These are phyloP conservation scores for Peronospora tabacina DNA, from an alignment of 352 stramenopile genomes.

Conservation along the genomic window DNA sequence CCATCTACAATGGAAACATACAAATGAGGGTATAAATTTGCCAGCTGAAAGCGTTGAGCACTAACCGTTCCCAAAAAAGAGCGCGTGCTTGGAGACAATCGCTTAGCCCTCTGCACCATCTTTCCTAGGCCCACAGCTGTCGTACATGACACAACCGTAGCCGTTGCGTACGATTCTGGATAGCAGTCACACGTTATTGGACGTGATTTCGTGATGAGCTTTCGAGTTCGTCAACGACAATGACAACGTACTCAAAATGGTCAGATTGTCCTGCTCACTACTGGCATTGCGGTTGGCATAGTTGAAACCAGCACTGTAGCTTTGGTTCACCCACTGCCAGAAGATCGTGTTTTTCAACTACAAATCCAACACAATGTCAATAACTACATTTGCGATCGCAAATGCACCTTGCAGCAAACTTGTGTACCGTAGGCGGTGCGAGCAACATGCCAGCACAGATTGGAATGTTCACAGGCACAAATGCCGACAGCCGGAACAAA, in stretches of 20 bases:
- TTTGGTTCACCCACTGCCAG: slow-evolving; percentile 87
- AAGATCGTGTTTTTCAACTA: slow-evolving; percentile 77
- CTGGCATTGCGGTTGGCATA: slow-evolving; percentile 85
- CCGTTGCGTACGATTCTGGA: slow-evolving; percentile 70
- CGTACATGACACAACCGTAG: slow-evolving; percentile 68
- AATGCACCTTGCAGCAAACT: not conserved
- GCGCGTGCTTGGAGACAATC: slow-evolving; percentile 53
- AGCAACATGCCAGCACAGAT: slow-evolving; percentile 84
- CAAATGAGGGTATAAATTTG: not conserved
- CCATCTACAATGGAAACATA: slow-evolving; percentile 36
- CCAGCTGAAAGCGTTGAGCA: not conserved
- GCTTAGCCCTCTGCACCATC: slow-evolving; percentile 65
- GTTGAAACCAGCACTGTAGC: slow-evolving; percentile 86
- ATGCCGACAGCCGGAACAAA: slow-evolving; percentile 68
- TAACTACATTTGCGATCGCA: not conserved
- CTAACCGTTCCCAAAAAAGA: slow-evolving; percentile 56
- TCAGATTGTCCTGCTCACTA: slow-evolving; percentile 64
- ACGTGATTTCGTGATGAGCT: not conserved
- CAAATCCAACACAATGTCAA: not conserved
- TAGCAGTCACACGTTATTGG: not conserved
- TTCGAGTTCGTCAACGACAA: not conserved
- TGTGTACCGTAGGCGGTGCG: slow-evolving; percentile 54
- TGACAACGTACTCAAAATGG: slow-evolving; percentile 70
- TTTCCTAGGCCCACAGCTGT: slow-evolving; percentile 71
- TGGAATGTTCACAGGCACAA: slow-evolving; percentile 84